These are phyloP conservation scores for Jimgerdemannia lactiflua DNA, from an alignment of 192 early-diverging fungal genomes.

Conservation along the genomic window DNA sequence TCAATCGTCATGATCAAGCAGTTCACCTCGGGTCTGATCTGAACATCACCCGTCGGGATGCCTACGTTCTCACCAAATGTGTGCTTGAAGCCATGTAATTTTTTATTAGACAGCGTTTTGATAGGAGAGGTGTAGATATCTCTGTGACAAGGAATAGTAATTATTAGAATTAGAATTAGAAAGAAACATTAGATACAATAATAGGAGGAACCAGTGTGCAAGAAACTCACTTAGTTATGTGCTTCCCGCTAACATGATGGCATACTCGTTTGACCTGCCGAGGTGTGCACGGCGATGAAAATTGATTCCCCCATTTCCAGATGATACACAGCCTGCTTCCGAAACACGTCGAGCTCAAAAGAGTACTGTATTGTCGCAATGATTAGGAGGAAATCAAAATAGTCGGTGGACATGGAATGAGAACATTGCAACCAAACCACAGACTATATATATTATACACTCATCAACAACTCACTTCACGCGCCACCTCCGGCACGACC, in stretches of 20 bases:
- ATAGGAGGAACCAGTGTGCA: too few relatives aligned
- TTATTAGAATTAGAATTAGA: too few relatives aligned
- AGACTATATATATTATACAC: too few relatives aligned
- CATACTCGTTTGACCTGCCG: conserved; percentile 98
- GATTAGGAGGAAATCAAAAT: background rate
- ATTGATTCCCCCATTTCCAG: conserved; percentile 94
- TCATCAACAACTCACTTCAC: conserved; percentile 37
- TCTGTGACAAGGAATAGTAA: conserved; percentile 16
- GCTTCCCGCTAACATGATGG: conserved; percentile 90
- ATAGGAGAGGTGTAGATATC: conserved; percentile 99
- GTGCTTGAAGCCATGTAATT: conserved; percentile 91
- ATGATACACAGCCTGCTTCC: conserved; percentile 95
- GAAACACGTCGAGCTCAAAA: conserved; percentile 96
- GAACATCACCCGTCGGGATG: conserved; percentile 96
- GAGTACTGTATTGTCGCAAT: conserved; percentile 54
- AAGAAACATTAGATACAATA: too few relatives aligned
- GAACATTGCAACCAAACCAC: too few relatives aligned
- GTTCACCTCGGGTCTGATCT: conserved; percentile 93
- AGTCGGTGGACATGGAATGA: background rate
- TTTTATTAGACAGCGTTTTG: conserved; percentile 98
- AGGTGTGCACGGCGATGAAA: conserved; percentile 98
- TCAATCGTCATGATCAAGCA: conserved; percentile 99
- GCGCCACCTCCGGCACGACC: conserved; percentile 87
- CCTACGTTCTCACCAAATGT: conserved; percentile 92
- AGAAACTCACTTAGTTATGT: conserved; percentile 72